These are phyloP conservation scores for Botrytis tulipae DNA, from an alignment of 2,329 filamentous ascomycete species.

Conservation along the genomic window DNA sequence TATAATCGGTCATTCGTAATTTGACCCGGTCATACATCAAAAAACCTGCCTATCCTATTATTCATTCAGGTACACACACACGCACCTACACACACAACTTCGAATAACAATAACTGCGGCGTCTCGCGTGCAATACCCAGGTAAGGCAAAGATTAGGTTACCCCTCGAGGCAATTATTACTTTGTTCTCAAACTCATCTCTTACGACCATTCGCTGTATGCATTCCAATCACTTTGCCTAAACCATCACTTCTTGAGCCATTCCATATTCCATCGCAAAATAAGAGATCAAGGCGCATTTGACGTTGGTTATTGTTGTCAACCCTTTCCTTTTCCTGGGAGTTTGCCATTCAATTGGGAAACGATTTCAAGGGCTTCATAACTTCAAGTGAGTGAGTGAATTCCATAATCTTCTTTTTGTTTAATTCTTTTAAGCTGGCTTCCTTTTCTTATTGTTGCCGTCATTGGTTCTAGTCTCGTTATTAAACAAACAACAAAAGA, in stretches of 20 bases:
- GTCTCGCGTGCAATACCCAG: slow-evolving; percentile 18
- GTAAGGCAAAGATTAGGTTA: slow-evolving; percentile 18
- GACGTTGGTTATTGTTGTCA: slow-evolving; percentile 12
- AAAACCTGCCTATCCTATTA: not conserved
- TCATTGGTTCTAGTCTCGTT: not conserved
- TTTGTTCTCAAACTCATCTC: slow-evolving; percentile 13
- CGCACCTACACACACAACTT: not conserved
- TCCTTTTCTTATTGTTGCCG: not conserved
- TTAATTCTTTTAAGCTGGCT: not conserved
- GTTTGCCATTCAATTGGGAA: slow-evolving; percentile 1
- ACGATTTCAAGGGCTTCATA: slow-evolving; percentile 1
- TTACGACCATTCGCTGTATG: slow-evolving; percentile 15
- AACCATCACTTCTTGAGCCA: slow-evolving; percentile 1
- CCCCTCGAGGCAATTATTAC: slow-evolving; percentile 18
- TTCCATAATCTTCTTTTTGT: not conserved
- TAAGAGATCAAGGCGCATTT: not conserved
- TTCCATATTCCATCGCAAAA: slow-evolving; percentile 12
- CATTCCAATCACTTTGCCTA: slow-evolving; percentile 16
- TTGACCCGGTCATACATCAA: not conserved
- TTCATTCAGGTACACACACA: not conserved
- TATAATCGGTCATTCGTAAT: not conserved
- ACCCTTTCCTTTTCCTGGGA: not conserved
- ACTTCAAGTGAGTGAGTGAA: slow-evolving; percentile 14
- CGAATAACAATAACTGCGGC: slow-evolving; percentile 15
- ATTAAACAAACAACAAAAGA: slow-evolving; percentile 6